Percentiles rank a stretch among this genome's conserved stretches.
phyloP scores from a whole-genome alignment of 352 stramenopile genomes.

The Aphanomyces cochlioides region DNA sequence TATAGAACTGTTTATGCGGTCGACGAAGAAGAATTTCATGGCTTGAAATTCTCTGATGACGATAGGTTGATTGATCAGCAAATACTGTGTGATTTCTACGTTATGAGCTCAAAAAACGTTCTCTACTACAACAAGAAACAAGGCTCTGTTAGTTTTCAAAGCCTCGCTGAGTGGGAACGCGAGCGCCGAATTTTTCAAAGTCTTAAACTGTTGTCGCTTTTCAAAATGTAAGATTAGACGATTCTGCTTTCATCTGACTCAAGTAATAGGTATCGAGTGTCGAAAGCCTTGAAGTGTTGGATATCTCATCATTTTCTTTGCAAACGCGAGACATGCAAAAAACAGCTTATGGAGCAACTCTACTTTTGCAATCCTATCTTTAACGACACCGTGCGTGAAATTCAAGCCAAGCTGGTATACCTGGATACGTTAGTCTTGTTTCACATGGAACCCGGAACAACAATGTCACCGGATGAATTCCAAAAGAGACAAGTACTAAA shows the following conservation, averaged over 20 bases:
- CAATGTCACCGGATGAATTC: neutral
- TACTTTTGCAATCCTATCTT: slow-evolving; percentile 27
- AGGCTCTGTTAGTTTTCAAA: slow-evolving; percentile 45
- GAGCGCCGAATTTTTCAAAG: slow-evolving; percentile 46
- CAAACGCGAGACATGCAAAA: neutral
- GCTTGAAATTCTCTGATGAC: slow-evolving; percentile 33
- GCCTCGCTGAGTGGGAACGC: slow-evolving; percentile 47
- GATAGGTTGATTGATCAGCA: slow-evolving; percentile 32
- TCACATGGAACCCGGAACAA: neutral
- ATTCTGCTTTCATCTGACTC: neutral
- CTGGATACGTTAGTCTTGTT: neutral
- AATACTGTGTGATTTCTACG: slow-evolving; percentile 63
- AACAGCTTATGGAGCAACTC: neutral
- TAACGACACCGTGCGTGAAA: slow-evolving; percentile 2
- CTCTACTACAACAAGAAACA: slow-evolving; percentile 60
- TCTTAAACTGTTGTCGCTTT: slow-evolving; percentile 41
- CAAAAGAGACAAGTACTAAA: neutral
- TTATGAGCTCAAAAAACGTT: slow-evolving; percentile 50
- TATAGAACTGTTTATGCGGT: slow-evolving; percentile 10
- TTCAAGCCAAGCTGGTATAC: slow-evolving; percentile 6
- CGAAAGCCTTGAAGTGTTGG: slow-evolving; percentile 22
- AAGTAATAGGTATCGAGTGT: slow-evolving; percentile 7
- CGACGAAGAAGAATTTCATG: slow-evolving; percentile 34
- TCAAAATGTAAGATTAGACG: slow-evolving; percentile 42
- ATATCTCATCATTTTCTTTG: neutral